Conservation (phyloP, 495 filamentous ascomycete genomes). For the Platismatia glauca region DNA sequence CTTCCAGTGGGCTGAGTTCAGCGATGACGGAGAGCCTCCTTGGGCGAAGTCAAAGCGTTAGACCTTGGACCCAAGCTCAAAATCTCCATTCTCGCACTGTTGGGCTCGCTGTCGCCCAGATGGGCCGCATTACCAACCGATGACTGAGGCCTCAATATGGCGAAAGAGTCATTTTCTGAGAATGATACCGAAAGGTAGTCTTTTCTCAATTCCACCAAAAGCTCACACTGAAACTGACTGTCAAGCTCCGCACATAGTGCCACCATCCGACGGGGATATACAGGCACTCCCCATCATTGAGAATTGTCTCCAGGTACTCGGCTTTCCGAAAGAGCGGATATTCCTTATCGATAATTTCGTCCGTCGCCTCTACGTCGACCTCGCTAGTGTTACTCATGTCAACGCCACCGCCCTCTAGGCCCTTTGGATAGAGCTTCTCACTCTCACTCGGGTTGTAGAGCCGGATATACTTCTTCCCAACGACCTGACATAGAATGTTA, state of each 20-base stretch:
- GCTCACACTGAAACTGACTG: conserved; percentile 86
- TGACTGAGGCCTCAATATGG: background rate
- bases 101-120: background rate
- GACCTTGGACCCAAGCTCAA: background rate
- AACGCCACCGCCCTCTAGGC: conserved; percentile 58
- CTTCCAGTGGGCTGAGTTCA: conserved; percentile 86
- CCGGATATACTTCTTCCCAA: conserved; percentile 83
- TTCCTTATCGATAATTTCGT: conserved; percentile 42
- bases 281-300: conserved; percentile 73
- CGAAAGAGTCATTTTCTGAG: background rate
- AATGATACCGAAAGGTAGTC: background rate
- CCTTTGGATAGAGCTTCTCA: conserved; percentile 53
- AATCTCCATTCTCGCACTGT: background rate
- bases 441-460: conserved; percentile 65
- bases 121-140: background rate
- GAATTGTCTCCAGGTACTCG: conserved; percentile 66
- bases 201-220: conserved; percentile 82
- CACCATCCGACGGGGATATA: conserved; percentile 97
- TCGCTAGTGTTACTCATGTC: conserved; percentile 89
- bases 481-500: conserved; percentile 84
- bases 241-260: conserved; percentile 89
- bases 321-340: conserved; percentile 52
- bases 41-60: conserved; percentile 37
- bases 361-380: conserved; percentile 57
- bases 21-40: conserved; percentile 72